These are phyloP conservation scores for Licmophora abbreviata DNA, from an alignment of 108 stramenopile genomes.

Conservation along the genomic window DNA sequence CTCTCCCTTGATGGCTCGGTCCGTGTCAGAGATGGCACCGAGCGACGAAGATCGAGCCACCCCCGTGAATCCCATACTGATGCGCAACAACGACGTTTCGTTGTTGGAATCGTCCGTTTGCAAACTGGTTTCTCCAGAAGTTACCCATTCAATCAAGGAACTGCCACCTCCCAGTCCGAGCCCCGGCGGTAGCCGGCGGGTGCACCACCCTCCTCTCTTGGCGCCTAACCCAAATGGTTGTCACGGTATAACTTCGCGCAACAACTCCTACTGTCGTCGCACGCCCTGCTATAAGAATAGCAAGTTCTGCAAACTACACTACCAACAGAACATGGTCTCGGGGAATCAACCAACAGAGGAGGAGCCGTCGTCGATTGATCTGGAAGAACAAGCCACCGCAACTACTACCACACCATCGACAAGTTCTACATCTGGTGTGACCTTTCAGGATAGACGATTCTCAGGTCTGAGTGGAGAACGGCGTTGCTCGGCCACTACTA, in stretches of 20 bases:
- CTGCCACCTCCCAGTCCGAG: not conserved
- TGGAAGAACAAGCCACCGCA: too few relatives aligned
- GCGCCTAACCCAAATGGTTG: conserved; percentile 19
- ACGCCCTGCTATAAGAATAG: conserved; percentile 29
- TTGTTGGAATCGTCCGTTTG: not conserved
- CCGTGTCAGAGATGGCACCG: not conserved
- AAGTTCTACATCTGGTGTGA: too few relatives aligned
- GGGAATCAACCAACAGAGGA: not conserved
- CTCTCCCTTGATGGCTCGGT: not conserved
- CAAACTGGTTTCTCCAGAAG: not conserved
- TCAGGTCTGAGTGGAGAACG: conserved; percentile 8
- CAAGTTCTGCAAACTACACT: conserved; percentile 37
- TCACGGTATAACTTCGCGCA: conserved; percentile 25
- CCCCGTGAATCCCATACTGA: not conserved
- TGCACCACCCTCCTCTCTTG: conserved; percentile 3
- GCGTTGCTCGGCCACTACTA: conserved; percentile 32
- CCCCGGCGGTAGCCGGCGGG: not conserved
- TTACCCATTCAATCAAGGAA: not conserved
- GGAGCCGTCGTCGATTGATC: not conserved
- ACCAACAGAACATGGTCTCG: conserved; percentile 8
- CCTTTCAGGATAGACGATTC: conserved; percentile 28
- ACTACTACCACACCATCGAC: too few relatives aligned
- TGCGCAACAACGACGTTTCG: conserved; percentile 1
- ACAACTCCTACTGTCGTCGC: conserved; percentile 24
- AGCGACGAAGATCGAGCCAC: not conserved